Percentiles rank a stretch among this genome's conserved stretches.
Evolutionary conservation across 2,329 filamentous ascomycete genomes (phyloP).

Genomic region (Lasiodiplodia theobromae): DNA sequence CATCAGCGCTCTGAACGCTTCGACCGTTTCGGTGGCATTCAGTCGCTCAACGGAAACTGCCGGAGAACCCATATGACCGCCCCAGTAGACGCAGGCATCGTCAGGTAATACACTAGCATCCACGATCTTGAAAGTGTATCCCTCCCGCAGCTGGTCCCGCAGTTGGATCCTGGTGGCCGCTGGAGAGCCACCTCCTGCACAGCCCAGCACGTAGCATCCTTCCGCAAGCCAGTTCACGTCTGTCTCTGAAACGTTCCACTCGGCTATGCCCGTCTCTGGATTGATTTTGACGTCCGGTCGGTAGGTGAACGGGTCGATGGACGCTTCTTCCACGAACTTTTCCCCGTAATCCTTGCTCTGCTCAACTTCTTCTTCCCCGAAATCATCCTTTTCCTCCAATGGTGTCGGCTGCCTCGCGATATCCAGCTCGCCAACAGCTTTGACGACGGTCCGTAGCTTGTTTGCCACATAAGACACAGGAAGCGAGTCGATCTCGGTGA

Average conservation of each 20-base stretch:
- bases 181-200: constrained; percentile 57
- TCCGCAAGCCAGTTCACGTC: constrained; percentile 56
- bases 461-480: constrained; percentile 64
- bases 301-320: constrained; percentile 46
- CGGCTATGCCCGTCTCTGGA: constrained; percentile 29
- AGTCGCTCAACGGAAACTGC: constrained; percentile 54
- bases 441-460: constrained; percentile 59
- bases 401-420: constrained; percentile 38
- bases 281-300: constrained; percentile 49
- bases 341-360: constrained; percentile 13
- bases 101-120: constrained; percentile 54
- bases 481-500: constrained; percentile 62
- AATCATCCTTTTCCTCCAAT: constrained; percentile 25
- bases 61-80: constrained; percentile 54
- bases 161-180: constrained; percentile 54
- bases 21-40: constrained; percentile 47
- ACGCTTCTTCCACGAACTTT: constrained; percentile 17
- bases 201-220: constrained; percentile 58
- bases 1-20: constrained; percentile 49
- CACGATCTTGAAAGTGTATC: constrained; percentile 51
- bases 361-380: constrained; percentile 28
- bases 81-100: constrained; percentile 53
- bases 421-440: constrained; percentile 62
- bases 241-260: constrained; percentile 55
- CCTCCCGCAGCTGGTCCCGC: constrained; percentile 48